Conservation (phyloP, 192 early-diverging fungal species). For the Backusella liffmaniae region DNA sequence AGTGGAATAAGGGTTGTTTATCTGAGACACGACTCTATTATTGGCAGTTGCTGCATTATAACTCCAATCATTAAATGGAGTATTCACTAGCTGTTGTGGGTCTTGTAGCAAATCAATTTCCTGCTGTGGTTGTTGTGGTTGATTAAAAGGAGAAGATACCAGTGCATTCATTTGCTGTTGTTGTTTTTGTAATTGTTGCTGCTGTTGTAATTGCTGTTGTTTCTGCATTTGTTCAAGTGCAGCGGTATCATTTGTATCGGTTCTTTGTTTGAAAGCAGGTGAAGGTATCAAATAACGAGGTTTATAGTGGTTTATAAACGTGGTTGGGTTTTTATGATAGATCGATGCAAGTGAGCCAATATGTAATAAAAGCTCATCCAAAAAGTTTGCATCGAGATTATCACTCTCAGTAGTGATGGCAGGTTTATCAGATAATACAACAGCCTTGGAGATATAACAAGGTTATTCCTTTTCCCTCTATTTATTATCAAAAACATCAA, state of each 20-base stretch:
- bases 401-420: conserved; percentile 94
- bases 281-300: conserved; percentile 51
- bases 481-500: no score
- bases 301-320: conserved; percentile 76
- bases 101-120: conserved; percentile 16
- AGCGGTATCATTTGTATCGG: neutral
- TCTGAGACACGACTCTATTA: conserved; percentile 27
- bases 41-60: neutral
- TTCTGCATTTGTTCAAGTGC: neutral
- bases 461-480: no score
- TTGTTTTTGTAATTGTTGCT: neutral
- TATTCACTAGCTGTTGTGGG: neutral
- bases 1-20: conserved; percentile 37
- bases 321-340: conserved; percentile 87
- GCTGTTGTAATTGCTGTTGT: neutral
- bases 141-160: neutral
- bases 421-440: conserved; percentile 92
- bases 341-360: conserved; percentile 87
- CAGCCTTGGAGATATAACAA: conserved; percentile 48
- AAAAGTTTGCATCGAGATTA: conserved; percentile 77
- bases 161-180: neutral
- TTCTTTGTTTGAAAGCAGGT: conserved; percentile 41
- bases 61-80: conserved; percentile 3
- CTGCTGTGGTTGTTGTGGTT: conserved; percentile 6
- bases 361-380: conserved; percentile 87